phyloP scores from a whole-genome alignment of 768 basidiomycete species.

The Tulasnella sp. region DNA sequence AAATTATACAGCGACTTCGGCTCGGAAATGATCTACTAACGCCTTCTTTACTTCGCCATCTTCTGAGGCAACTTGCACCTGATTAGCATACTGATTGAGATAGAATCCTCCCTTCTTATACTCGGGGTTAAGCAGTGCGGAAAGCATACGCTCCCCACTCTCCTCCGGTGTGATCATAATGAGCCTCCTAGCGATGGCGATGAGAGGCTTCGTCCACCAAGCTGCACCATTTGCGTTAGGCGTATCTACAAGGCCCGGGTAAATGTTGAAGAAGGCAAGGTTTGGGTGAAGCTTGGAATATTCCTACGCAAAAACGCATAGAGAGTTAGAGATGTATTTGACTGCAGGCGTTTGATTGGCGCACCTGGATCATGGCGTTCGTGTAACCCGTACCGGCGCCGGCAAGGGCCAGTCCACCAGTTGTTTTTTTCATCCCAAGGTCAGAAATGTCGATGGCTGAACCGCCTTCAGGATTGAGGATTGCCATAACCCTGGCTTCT shows the following conservation, averaged over 20 bases:
- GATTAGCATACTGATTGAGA: slow-evolving; percentile 9
- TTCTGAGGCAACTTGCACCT: background rate
- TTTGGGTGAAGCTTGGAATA: slow-evolving; percentile 6
- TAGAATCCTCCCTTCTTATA: slow-evolving; percentile 7
- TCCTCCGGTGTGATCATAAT: background rate
- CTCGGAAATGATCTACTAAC: background rate
- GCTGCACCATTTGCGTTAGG: slow-evolving; percentile 15
- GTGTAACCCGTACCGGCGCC: background rate
- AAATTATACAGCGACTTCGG: background rate
- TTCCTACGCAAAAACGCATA: background rate
- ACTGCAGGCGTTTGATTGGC: slow-evolving; percentile 1
- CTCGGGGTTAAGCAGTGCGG: background rate
- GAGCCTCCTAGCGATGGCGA: background rate
- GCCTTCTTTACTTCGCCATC: background rate
- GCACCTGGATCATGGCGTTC: slow-evolving; percentile 10
- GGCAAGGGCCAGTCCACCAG: background rate
- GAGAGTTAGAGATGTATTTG: background rate
- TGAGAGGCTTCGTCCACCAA: background rate
- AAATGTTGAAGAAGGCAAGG: slow-evolving; percentile 9
- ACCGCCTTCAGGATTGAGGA: background rate
- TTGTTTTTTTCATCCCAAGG: slow-evolving; percentile 12
- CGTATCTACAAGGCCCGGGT: slow-evolving; percentile 11
- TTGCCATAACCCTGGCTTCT: slow-evolving; percentile 14
- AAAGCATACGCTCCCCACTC: slow-evolving; percentile 11
- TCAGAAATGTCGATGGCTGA: background rate